A percentile compares a stretch with the other conserved stretches of the same genome.
Conservation (phyloP, 768 basidiomycete species). For the Erythrobasidium yunnanense region DNA sequence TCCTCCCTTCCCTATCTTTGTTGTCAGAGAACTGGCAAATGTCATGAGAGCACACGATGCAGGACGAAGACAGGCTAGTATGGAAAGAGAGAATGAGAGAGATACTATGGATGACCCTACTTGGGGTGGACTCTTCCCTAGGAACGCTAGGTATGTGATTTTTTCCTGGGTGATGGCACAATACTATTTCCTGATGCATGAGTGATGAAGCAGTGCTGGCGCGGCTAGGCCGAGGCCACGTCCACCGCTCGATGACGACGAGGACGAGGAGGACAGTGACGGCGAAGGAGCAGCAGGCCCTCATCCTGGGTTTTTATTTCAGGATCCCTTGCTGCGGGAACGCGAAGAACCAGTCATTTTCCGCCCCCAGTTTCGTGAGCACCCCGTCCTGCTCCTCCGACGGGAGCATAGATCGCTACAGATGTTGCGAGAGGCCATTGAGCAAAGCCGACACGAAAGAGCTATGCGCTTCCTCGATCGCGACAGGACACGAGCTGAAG, state of each 20-base stretch:
- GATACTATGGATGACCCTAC: neutral
- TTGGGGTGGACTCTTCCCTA: slow-evolving; percentile 18
- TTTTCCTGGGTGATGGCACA: neutral
- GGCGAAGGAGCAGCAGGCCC: neutral
- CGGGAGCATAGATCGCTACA: too few species aligned
- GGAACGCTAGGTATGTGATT: neutral
- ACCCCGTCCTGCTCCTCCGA: too few species aligned
- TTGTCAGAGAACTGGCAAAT: neutral
- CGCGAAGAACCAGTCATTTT: too few species aligned
- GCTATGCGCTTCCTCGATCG: too few species aligned
- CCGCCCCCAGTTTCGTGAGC: too few species aligned
- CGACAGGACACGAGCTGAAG: neutral
- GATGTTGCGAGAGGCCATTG: neutral
- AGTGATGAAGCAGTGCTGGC: neutral
- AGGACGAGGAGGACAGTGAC: neutral
- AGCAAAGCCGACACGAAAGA: neutral
- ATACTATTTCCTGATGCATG: neutral
- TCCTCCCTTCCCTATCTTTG: slow-evolving; percentile 21
- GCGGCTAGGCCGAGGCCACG: neutral
- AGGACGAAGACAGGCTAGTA: neutral
- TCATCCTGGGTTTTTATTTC: neutral
- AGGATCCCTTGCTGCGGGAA: too few species aligned
- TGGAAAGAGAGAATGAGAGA: neutral
- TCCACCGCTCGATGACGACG: neutral
- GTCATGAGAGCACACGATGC: neutral